Percentiles rank a stretch among this genome's conserved stretches.
Evolutionary conservation across 805 yeast species (phyloP).

Genomic region (Clavispora vitiphila): DNA sequence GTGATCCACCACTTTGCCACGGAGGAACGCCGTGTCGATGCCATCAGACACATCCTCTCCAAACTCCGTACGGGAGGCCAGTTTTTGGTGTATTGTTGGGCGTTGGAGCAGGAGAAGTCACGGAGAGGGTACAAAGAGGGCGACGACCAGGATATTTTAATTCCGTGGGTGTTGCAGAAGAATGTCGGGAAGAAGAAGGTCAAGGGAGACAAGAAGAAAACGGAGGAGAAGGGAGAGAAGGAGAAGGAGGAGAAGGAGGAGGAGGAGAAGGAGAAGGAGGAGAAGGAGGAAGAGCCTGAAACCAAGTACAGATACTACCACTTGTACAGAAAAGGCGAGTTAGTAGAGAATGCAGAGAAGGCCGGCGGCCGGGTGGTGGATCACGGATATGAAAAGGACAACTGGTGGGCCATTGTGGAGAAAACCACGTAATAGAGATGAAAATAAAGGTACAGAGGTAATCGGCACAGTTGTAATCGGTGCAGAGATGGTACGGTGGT

Average conservation of each 20-base stretch:
- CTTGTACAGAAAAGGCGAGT: slow-evolving; percentile 77
- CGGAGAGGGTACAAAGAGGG: slow-evolving; percentile 90
- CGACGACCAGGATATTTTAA: slow-evolving; percentile 88
- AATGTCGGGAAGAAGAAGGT: slow-evolving; percentile 17
- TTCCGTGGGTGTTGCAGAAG: slow-evolving; percentile 86
- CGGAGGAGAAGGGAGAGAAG: not conserved
- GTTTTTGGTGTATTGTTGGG: slow-evolving; percentile 92
- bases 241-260: slow-evolving; percentile 1
- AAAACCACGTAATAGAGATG: not conserved
- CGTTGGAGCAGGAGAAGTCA: slow-evolving; percentile 82
- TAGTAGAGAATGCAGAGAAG: slow-evolving; percentile 57
- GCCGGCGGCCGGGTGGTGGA: slow-evolving; percentile 71
- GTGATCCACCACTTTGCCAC: slow-evolving; percentile 96
- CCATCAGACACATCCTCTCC: slow-evolving; percentile 63
- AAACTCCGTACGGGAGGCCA: slow-evolving; percentile 57
- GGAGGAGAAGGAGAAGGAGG: slow-evolving; percentile 7
- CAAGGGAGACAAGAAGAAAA: slow-evolving; percentile 1
- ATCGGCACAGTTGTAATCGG: too few relatives aligned
- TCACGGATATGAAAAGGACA: slow-evolving; percentile 86
- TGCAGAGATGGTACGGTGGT: too few relatives aligned
- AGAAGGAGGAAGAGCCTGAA: slow-evolving; percentile 18
- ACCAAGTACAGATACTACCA: slow-evolving; percentile 87
- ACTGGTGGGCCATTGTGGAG: slow-evolving; percentile 68
- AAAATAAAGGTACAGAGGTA: too few relatives aligned
- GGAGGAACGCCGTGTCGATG: slow-evolving; percentile 68